A percentile compares a stretch with the other conserved stretches of the same genome.
Evolutionary conservation across 2,329 filamentous ascomycete species (phyloP).

Genomic region (Proliferodiscus dingleyae): DNA sequence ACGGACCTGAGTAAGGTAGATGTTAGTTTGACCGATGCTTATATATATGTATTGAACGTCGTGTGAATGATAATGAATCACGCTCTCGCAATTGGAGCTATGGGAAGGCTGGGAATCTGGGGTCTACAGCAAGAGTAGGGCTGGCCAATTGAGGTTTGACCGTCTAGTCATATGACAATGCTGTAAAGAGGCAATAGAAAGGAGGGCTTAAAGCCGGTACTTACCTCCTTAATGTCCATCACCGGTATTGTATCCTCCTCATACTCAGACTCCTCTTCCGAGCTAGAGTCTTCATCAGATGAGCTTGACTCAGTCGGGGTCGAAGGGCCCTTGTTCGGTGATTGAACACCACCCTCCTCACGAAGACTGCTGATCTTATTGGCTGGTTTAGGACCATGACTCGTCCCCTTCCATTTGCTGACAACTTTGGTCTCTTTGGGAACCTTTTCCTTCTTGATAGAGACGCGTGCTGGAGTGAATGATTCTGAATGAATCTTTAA

Average conservation of each 20-base stretch:
- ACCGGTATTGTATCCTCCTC: slow-evolving; percentile 29
- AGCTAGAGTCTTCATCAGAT: slow-evolving; percentile 29
- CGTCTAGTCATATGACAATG: too few relatives aligned
- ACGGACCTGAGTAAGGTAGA: slow-evolving; percentile 23
- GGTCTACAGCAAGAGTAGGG: too few relatives aligned
- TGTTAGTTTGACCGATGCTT: not conserved
- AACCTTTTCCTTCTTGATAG: slow-evolving; percentile 20
- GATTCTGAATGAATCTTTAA: slow-evolving; percentile 17
- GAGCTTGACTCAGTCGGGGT: slow-evolving; percentile 29
- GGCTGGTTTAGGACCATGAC: slow-evolving; percentile 16
- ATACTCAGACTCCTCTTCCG: slow-evolving; percentile 31
- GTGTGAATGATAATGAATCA: too few relatives aligned
- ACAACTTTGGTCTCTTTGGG: slow-evolving; percentile 22
- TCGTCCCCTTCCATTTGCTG: slow-evolving; percentile 28
- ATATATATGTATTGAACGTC: not conserved
- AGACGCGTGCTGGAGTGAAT: slow-evolving; percentile 18
- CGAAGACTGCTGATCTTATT: slow-evolving; percentile 17
- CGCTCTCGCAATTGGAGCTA: too few relatives aligned
- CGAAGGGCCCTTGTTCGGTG: slow-evolving; percentile 18
- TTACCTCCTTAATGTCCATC: slow-evolving; percentile 29
- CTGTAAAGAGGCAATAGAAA: too few relatives aligned
- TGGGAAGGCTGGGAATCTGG: too few relatives aligned
- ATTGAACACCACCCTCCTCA: slow-evolving; percentile 14
- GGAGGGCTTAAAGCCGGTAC: slow-evolving; percentile 5
- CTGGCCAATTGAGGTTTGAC: too few relatives aligned